Evolutionary conservation across 139 green algal genomes (phyloP).

Genomic region (Closterium sp.): DNA sequence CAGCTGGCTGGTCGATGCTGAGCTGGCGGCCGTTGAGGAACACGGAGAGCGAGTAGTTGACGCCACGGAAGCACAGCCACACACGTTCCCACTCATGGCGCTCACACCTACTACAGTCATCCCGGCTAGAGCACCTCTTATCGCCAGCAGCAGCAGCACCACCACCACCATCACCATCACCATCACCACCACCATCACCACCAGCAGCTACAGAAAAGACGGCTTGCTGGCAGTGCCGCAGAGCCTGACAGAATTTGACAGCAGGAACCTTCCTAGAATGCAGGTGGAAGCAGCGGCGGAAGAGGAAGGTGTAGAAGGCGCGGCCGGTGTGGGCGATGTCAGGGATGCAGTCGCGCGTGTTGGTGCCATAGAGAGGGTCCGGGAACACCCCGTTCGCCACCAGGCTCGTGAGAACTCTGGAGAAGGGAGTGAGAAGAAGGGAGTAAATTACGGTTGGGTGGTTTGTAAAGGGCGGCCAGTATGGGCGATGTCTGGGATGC

Average conservation of each 20-base stretch:
- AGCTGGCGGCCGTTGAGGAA: conserved; percentile 37
- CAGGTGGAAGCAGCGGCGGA: conserved; percentile 39
- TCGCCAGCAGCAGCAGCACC: background rate
- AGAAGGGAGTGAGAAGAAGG: background rate
- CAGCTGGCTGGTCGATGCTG: conserved; percentile 10
- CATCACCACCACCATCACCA: background rate
- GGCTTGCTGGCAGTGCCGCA: background rate
- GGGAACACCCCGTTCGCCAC: conserved; percentile 48
- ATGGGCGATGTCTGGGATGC: conserved; percentile 36
- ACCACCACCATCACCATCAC: no score
- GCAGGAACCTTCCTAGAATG: background rate
- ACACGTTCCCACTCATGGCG: background rate
- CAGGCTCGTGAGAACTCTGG: conserved; percentile 34
- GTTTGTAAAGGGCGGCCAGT: conserved; percentile 47
- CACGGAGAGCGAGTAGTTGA: conserved; percentile 48
- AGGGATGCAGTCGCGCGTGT: conserved; percentile 31
- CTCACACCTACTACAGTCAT: background rate
- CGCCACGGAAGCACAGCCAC: conserved; percentile 46
- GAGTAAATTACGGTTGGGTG: background rate
- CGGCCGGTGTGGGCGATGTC: conserved; percentile 32
- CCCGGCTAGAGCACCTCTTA: background rate
- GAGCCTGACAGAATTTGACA: background rate
- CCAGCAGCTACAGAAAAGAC: background rate
- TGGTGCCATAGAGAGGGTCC: conserved; percentile 43
- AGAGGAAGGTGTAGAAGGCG: conserved; percentile 56